Base-by-base conservation (phyloP, 345 rosid species). In the Moricandia moricandioides region DNA sequence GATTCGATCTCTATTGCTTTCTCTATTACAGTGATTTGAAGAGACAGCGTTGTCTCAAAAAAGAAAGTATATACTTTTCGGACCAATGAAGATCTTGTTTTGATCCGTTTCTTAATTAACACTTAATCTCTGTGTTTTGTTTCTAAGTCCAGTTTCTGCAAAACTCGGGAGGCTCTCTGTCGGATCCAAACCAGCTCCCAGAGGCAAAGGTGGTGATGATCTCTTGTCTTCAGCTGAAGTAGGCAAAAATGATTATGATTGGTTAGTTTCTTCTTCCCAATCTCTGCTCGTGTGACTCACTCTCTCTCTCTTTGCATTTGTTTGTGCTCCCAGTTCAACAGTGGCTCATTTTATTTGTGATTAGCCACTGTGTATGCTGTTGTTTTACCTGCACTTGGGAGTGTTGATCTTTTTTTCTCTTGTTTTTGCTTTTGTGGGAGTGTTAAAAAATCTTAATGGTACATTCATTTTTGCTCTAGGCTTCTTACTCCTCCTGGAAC, bases 401-500 rank as follows among this genome's bases (percentile, higher is more conserved):
- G 7, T 40, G 43, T 69, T 8, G 30, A 33, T 3, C n/a, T n/a
- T n/a, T 60, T 43, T 21, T 3, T 21, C 40, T 58, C 21, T 10
- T 27, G 70, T 24, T 14, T 52, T 27, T 54, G 31, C 4, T 39
- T 47, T 2, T 21, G 24, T 21, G 24, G 24, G 24, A 21, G 24
- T 21, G 24, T 21, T 21, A 21, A 21, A 21, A 21, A 1, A 21
- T 21, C 24, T 21, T 21, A 21, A 1, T 21, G 8, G 49, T 9
- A 2, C 26, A 9, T 57, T 14, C 52, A 0, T 56, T 29, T 75
- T 58, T 80, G 13, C 55, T 26, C 39, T 74, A 95, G 99, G 99
- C 97, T 95, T 80, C 97, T 95, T 58, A 90, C 99, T 54, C 99
- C 99, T 77, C 99, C 99, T 17, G 97, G 92, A 76, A 95, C 99